phyloP scores from a whole-genome alignment of 192 early-diverging fungal genomes.

The Linderina pennispora region DNA sequence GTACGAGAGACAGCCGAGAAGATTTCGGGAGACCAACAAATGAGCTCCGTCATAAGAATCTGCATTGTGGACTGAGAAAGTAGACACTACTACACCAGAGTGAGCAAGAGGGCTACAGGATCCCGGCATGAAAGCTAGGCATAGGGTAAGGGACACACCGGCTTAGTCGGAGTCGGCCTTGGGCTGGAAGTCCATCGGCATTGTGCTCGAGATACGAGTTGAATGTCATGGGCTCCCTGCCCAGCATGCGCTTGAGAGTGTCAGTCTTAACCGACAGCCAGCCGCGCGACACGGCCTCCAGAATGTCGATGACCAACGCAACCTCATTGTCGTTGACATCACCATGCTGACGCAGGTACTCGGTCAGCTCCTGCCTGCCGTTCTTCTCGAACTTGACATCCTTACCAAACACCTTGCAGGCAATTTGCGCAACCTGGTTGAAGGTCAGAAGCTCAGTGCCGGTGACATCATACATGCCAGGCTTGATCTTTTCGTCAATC shows the following conservation, averaged over 20 bases:
- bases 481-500: slow-evolving; percentile 17
- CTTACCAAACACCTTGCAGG: slow-evolving; percentile 17
- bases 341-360: slow-evolving; percentile 18
- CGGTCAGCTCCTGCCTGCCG: slow-evolving; percentile 14
- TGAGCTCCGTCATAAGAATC: too few relatives aligned
- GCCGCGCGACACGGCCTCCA: slow-evolving; percentile 23
- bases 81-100: too few relatives aligned
- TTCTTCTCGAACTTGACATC: slow-evolving; percentile 25
- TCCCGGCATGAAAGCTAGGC: too few relatives aligned
- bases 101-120: too few relatives aligned
- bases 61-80: too few relatives aligned
- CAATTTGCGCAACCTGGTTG: slow-evolving; percentile 12
- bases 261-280: slow-evolving; percentile 18
- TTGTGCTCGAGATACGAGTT: slow-evolving; percentile 32
- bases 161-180: neutral
- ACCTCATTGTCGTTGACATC: slow-evolving; percentile 19
- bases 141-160: too few relatives aligned
- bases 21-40: too few relatives aligned
- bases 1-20: too few relatives aligned
- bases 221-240: slow-evolving; percentile 31
- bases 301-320: slow-evolving; percentile 22
- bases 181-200: slow-evolving; percentile 38
- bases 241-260: slow-evolving; percentile 32
- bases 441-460: slow-evolving; percentile 22
- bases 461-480: slow-evolving; percentile 34